Evolutionary conservation across 2,329 filamentous ascomycete species (phyloP).

Genomic region (Metarhizium rileyi): DNA sequence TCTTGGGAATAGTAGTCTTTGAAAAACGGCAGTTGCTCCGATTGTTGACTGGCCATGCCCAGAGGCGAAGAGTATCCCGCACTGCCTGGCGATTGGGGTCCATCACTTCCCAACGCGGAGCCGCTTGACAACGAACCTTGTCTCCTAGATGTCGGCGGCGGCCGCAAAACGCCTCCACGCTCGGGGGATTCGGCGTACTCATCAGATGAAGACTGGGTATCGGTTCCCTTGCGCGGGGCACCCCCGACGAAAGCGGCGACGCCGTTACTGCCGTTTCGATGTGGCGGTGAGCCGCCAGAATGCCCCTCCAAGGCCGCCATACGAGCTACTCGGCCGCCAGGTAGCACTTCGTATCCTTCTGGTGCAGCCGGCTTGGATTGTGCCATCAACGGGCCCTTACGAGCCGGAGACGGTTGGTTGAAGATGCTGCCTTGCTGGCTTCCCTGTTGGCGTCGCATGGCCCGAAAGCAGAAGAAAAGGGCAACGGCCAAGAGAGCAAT

Average conservation of each 20-base stretch:
- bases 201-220: constrained; percentile 60
- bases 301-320: constrained; percentile 89
- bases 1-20: constrained; percentile 98
- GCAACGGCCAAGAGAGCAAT: constrained; percentile 59
- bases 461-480: constrained; percentile 54
- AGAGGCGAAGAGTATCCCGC: constrained; percentile 74
- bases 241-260: constrained; percentile 36
- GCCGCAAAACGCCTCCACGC: constrained; percentile 45
- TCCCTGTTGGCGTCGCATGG: constrained; percentile 39
- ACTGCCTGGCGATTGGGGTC: constrained; percentile 64
- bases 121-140: constrained; percentile 84
- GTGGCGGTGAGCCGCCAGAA: constrained; percentile 49
- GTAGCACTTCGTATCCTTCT: constrained; percentile 62
- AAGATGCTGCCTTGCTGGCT: constrained; percentile 67
- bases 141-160: constrained; percentile 54
- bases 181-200: constrained; percentile 63
- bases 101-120: constrained; percentile 62
- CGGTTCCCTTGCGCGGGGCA: constrained; percentile 33
- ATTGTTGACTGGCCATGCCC: constrained; percentile 77
- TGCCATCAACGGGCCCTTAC: constrained; percentile 35
- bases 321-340: constrained; percentile 81
- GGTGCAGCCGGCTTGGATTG: constrained; percentile 28
- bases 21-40: constrained; percentile 91
- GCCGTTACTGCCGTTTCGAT: constrained; percentile 33
- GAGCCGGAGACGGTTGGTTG: constrained; percentile 77